Conservation (phyloP, 257 asterid species). For the Rubia yunnanensis region DNA sequence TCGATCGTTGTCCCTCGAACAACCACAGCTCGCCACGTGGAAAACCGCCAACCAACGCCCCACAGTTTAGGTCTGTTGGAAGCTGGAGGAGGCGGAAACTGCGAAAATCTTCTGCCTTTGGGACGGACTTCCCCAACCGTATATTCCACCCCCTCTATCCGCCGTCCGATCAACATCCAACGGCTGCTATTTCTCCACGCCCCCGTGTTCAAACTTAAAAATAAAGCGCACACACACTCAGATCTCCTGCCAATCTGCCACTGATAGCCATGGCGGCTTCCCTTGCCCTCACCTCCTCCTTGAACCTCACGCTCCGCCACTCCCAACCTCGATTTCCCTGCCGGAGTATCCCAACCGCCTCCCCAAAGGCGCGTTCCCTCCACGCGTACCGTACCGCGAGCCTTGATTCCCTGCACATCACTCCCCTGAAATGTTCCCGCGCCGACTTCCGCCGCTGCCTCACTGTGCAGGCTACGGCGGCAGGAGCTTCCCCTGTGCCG, state of each 20-base stretch:
- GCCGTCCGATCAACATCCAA: constrained; percentile 7
- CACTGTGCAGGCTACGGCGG: constrained; percentile 18
- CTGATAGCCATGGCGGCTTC: constrained; percentile 56
- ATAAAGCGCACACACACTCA: neutral
- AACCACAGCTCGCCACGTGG: constrained; percentile 5
- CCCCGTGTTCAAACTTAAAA: neutral
- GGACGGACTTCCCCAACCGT: constrained; percentile 24
- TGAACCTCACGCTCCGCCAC: constrained; percentile 45
- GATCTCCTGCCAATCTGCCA: constrained; percentile 5
- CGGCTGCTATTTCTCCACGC: neutral
- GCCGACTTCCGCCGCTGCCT: constrained; percentile 1
- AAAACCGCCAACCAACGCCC: neutral
- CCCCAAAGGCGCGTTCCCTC: constrained; percentile 4
- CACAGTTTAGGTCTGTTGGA: neutral
- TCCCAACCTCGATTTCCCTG: neutral
- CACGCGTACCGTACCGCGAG: neutral
- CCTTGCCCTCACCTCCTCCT: constrained; percentile 39
- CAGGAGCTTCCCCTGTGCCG: neutral
- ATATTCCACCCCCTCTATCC: constrained; percentile 16
- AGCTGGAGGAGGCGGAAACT: constrained; percentile 9
- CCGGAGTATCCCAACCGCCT: constrained; percentile 13
- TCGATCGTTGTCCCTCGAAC: neutral
- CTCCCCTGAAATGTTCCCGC: neutral
- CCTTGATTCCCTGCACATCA: constrained; percentile 2
- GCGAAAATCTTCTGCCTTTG: constrained; percentile 6